Evolutionary conservation across 192 early-diverging fungal genomes (phyloP).

Genomic region (Radiomyces spectabilis): DNA sequence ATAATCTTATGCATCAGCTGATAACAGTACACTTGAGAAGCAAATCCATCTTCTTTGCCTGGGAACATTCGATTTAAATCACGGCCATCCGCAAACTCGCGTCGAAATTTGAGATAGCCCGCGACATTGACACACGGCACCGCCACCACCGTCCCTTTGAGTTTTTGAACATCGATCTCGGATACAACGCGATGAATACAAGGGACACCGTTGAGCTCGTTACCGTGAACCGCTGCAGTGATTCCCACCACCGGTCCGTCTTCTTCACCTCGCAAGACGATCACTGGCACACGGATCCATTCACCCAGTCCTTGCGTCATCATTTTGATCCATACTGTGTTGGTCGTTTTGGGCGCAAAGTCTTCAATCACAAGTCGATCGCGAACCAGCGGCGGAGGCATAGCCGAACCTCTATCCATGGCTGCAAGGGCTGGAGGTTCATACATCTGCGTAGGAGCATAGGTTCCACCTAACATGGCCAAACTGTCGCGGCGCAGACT

Average conservation of each 20-base stretch:
- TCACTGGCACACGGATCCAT: constrained; percentile 39
- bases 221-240: constrained; percentile 88
- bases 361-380: constrained; percentile 52
- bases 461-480: constrained; percentile 2
- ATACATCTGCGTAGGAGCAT: constrained; percentile 45
- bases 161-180: constrained; percentile 59
- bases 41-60: constrained; percentile 60
- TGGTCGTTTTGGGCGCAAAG: constrained; percentile 40
- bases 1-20: constrained; percentile 73
- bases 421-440: constrained; percentile 32
- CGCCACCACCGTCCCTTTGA: constrained; percentile 80
- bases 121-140: constrained; percentile 82
- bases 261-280: constrained; percentile 19
- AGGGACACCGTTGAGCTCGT: constrained; percentile 89
- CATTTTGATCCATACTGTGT: constrained; percentile 62
- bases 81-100: constrained; percentile 80
- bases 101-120: constrained; percentile 69
- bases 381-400: constrained; percentile 49
- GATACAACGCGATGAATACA: constrained; percentile 73
- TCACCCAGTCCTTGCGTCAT: constrained; percentile 57
- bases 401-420: constrained; percentile 44
- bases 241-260: constrained; percentile 20
- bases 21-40: constrained; percentile 76
- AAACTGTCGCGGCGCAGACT: not conserved
- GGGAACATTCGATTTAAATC: constrained; percentile 86